Evolutionary conservation across 495 filamentous ascomycete genomes (phyloP), one percentile per base, ranked within the genome.

Genomic region (Neurospora terricola): DNA sequence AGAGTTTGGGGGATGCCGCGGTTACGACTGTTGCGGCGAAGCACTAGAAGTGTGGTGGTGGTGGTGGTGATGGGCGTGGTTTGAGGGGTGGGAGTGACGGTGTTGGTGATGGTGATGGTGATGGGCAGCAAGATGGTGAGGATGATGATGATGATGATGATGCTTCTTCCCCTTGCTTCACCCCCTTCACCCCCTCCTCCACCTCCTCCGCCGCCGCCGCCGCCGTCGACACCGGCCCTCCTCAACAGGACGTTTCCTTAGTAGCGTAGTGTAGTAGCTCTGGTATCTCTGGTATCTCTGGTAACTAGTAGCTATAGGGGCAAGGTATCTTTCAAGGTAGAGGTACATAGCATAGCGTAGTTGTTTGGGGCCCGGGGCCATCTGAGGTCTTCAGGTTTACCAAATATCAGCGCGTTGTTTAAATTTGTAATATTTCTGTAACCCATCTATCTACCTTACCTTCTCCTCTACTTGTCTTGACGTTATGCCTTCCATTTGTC

Each of bases 1-100:
- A 74, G 54, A 78, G 81, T 6, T 70, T 87, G 70, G 76, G 73
- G 1, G 77, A 77, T 72, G 80, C 42, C 1, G 18, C 75, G n/a
- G 75, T 82, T n/a, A n/a, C n/a, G 34, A 70, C 74, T 27, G 75
- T 40, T 40, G 34, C 16, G 38, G 23, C 21, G 18, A 14, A 37
- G 36, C 38, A 40, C 1, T 21, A 40, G 69, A 70, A 39, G 16
- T n/a, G 8, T 34, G n/a, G 30, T 36, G 30, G 12, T 21, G 40
- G 16, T 40, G 38, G 9, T 37, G 23, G 5, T 12, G 12, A 6
- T 16, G 30, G 30, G 30, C 2, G 30, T 30, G 30, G 30, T 30
- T 2, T 30, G 30, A 30, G 30, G 30, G 30, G 30, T 30, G 30
- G 30, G 30, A 30, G 30, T 36, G 34, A 36, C 34, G 34, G 34